These are phyloP conservation scores for Antitrichia curtipendula DNA, from an alignment of 225 moss, liverwort and hornwort genomes.

Conservation along the genomic window DNA sequence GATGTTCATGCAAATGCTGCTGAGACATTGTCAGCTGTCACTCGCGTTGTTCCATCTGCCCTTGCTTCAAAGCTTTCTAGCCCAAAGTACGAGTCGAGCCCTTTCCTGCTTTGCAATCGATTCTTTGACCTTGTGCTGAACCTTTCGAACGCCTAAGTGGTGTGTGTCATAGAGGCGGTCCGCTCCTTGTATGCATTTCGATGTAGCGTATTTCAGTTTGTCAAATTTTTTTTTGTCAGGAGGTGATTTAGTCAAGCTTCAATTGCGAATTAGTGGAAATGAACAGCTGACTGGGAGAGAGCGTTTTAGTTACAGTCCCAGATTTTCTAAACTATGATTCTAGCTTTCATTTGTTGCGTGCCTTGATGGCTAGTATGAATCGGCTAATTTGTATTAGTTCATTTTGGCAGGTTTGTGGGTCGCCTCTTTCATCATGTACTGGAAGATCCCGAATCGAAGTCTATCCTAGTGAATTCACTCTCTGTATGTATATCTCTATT, in stretches of 20 bases:
- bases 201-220: not conserved
- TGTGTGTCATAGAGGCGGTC: not conserved
- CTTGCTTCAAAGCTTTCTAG: constrained; percentile 93
- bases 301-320: not conserved
- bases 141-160: not conserved
- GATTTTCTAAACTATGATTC: not conserved
- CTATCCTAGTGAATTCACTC: constrained; percentile 81
- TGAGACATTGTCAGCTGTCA: constrained; percentile 94
- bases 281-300: not conserved
- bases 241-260: not conserved
- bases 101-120: not conserved
- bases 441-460: constrained; percentile 96
- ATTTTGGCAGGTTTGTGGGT: constrained; percentile 69
- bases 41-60: constrained; percentile 84
- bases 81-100: constrained; percentile 44
- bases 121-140: not conserved
- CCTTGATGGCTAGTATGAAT: not conserved
- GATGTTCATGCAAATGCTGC: constrained; percentile 96
- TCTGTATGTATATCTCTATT: constrained; percentile 91
- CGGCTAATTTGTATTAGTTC: not conserved
- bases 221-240: not conserved
- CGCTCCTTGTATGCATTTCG: not conserved
- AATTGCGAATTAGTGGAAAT: not conserved
- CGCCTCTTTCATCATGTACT: constrained; percentile 88
- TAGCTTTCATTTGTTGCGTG: not conserved